A percentile compares a stretch with the other conserved stretches of the same genome.
Evolutionary conservation across 2,329 filamentous ascomycete species (phyloP).

Genomic region (Fusarium gaditjirri): DNA sequence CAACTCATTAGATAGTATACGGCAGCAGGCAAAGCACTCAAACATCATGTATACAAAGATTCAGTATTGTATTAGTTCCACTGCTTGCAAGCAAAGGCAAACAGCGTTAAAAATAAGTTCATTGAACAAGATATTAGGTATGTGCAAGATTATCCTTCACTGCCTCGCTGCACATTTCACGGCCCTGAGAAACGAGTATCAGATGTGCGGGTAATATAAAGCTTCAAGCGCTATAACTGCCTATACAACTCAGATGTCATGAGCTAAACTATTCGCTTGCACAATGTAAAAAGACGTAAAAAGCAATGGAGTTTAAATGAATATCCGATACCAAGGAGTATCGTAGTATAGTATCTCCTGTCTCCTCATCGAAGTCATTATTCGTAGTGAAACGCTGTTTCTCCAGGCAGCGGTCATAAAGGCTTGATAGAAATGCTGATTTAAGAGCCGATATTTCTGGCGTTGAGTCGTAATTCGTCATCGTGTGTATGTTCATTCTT

Average conservation of each 20-base stretch:
- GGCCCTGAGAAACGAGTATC: neutral
- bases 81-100: neutral
- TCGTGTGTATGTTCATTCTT: neutral
- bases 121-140: constrained; percentile 1
- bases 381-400: constrained; percentile 30
- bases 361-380: constrained; percentile 1
- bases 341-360: neutral
- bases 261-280: neutral
- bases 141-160: neutral
- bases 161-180: neutral
- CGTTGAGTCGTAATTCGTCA: constrained; percentile 22
- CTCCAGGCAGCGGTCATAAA: constrained; percentile 19
- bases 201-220: neutral
- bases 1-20: constrained; percentile 13
- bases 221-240: neutral
- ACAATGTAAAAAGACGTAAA: constrained; percentile 6
- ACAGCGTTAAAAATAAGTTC: neutral
- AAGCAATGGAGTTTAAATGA: neutral
- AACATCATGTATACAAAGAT: constrained; percentile 27
- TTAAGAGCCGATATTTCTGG: constrained; percentile 18
- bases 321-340: neutral
- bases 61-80: constrained; percentile 8
- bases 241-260: neutral
- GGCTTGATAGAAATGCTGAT: constrained; percentile 4
- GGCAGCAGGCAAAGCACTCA: constrained; percentile 25